These are phyloP conservation scores for Ceratobasidium sp. DNA, from an alignment of 1,284 basidiomycete genomes.

Conservation along the genomic window DNA sequence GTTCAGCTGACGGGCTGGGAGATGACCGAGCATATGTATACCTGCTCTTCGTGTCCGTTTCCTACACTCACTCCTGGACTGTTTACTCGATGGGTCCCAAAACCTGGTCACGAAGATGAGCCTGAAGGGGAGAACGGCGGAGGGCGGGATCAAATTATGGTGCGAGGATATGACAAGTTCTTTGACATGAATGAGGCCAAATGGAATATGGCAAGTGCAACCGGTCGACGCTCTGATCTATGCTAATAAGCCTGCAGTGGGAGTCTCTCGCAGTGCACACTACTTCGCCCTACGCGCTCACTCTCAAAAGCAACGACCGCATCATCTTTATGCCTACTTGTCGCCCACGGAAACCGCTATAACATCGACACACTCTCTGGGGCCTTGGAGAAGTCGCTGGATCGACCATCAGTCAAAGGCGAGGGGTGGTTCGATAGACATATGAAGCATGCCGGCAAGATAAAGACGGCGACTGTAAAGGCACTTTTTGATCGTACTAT, in stretches of 20 bases:
- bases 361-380: conserved; percentile 91
- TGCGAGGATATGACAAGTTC: conserved; percentile 96
- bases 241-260: conserved; percentile 73
- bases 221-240: not conserved
- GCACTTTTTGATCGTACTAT: conserved; percentile 87
- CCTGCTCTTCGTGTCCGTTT: too few species aligned
- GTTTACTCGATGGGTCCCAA: conserved; percentile 73
- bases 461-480: conserved; percentile 78
- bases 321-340: conserved; percentile 97
- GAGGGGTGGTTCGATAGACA: conserved; percentile 88
- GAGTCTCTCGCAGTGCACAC: conserved; percentile 79
- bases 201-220: conserved; percentile 86
- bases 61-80: conserved; percentile 89
- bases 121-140: conserved; percentile 53
- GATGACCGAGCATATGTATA: conserved; percentile 96
- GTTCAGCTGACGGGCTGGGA: conserved; percentile 88
- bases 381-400: conserved; percentile 64
- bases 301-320: conserved; percentile 97
- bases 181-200: conserved; percentile 97
- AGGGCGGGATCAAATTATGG: conserved; percentile 79
- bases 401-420: conserved; percentile 72
- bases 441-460: conserved; percentile 74
- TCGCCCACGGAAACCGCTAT: conserved; percentile 82
- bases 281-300: conserved; percentile 85
- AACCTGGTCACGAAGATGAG: conserved; percentile 53